Evolutionary conservation across 345 rosid species (phyloP), one percentile per base, ranked within the genome.

Genomic region (Anacardium occidentale): DNA sequence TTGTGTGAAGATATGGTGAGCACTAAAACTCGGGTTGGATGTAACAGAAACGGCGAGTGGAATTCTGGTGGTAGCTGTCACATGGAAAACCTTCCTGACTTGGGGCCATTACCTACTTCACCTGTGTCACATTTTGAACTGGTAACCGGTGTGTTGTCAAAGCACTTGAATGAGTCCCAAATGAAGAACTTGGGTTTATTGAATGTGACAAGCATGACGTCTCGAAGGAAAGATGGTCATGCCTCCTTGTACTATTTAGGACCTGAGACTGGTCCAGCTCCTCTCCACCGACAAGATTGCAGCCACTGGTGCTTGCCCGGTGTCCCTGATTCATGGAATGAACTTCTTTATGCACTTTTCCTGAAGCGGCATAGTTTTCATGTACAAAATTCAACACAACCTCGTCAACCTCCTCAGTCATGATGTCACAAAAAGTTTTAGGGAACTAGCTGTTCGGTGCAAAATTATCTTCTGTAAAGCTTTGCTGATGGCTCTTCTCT

Each of bases 301-400:
- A 90, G 96, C 72, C 98, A 90, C 29, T 92, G 98, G 98, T 92
- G 92, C 82, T 84, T 92, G 69, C 98, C 98, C 0, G 91, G 96
- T 13, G 89, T 92, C 34, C 95, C 95, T n/a, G 92, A 90, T 75
- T 72, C 86, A 1, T 90, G 89, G 95, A 88, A 90, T 68, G 89
- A 86, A 74, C 87, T 90, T 62, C 81, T 86, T 57, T 86, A 82
- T 69, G 87, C 89, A 0, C 77, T 83, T 57, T 64, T 83, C 68
- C 82, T 89, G 20, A 85, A 78, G 80, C 67, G 47, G 44, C 85
- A 83, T 65, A 66, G 58, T 0, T 13, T 32, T 12, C 70, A 15
- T 51, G 34, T 44, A 4, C 59, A 55, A 64, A 70, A 75, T 37
- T 50, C 42, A 44, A 56, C 67, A 52, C 63, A 70, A 29, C 32